Evolutionary conservation across 805 yeast genomes (phyloP).

Genomic region (Diddensiella caesifluorescens): DNA sequence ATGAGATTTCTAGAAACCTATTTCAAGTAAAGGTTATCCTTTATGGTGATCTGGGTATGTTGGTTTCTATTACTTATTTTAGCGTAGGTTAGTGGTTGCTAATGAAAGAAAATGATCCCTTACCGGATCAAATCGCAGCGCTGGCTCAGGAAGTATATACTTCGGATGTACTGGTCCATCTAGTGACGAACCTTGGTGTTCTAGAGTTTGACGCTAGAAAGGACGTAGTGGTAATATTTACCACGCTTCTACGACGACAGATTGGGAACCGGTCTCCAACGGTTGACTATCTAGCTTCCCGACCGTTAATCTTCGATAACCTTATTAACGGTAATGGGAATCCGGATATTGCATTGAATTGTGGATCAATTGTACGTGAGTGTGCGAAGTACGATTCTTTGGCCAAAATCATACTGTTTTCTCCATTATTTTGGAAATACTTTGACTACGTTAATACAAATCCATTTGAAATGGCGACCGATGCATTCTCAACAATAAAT

Average conservation of each 20-base stretch:
- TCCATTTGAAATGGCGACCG: slow-evolving; percentile 86
- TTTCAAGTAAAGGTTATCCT: slow-evolving; percentile 60
- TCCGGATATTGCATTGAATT: slow-evolving; percentile 63
- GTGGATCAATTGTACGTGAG: slow-evolving; percentile 78
- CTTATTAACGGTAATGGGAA: slow-evolving; percentile 70
- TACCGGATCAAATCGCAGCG: slow-evolving; percentile 68
- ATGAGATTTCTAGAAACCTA: slow-evolving; percentile 64
- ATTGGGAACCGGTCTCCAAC: slow-evolving; percentile 77
- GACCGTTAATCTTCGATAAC: slow-evolving; percentile 57
- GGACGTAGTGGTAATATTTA: slow-evolving; percentile 68
- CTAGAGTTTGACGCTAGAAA: slow-evolving; percentile 89
- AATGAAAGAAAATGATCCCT: slow-evolving; percentile 35
- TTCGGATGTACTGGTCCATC: slow-evolving; percentile 58
- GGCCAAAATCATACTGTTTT: slow-evolving; percentile 52
- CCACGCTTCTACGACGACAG: slow-evolving; percentile 71
- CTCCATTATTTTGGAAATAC: slow-evolving; percentile 70
- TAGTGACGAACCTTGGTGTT: slow-evolving; percentile 54
- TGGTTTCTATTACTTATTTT: too few species aligned
- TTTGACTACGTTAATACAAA: slow-evolving; percentile 72
- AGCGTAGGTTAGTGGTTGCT: too few species aligned
- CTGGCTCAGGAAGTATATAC: slow-evolving; percentile 76
- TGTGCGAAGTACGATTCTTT: slow-evolving; percentile 75
- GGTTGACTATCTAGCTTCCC: slow-evolving; percentile 68
- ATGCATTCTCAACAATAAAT: slow-evolving; percentile 71
- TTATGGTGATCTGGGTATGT: slow-evolving; percentile 55